These are phyloP conservation scores for Edaphochlamys debaryana DNA, from an alignment of 139 green algal species.

Conservation along the genomic window DNA sequence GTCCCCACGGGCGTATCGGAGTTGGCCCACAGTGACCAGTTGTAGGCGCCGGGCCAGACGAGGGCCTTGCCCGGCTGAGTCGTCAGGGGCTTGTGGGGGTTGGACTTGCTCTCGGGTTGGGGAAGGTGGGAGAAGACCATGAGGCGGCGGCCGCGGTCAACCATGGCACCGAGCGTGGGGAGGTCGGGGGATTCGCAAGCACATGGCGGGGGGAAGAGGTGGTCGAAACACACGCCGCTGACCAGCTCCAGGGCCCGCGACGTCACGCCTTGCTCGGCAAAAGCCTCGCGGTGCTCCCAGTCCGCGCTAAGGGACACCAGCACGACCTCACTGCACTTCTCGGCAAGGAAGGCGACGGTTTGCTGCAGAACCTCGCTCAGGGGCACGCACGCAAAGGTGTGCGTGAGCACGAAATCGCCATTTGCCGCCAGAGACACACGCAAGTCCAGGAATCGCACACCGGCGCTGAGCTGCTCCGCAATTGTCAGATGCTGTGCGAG, in stretches of 20 bases:
- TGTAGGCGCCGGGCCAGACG: not conserved
- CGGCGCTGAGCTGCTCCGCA: not conserved
- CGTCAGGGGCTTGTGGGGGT: not conserved
- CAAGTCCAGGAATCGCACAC: slow-evolving; percentile 22
- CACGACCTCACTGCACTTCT: not conserved
- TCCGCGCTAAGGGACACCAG: not conserved
- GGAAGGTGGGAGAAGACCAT: not conserved
- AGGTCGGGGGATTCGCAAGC: too few species aligned
- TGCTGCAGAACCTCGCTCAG: not conserved
- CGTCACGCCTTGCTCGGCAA: not conserved
- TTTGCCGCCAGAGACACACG: not conserved
- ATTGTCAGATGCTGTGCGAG: not conserved
- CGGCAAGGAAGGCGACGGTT: not conserved
- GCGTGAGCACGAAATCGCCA: not conserved
- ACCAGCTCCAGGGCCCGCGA: not conserved
- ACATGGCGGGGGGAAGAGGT: not conserved
- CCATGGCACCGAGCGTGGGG: not conserved
- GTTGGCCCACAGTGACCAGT: not conserved
- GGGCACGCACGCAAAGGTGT: slow-evolving; percentile 23
- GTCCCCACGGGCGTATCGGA: not conserved
- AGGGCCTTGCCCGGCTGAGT: not conserved
- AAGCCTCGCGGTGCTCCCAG: not conserved
- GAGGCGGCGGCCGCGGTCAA: not conserved
- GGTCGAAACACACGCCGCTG: not conserved
- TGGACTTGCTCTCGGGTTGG: too few species aligned